A percentile compares a stretch with the other conserved stretches of the same genome.
These are phyloP conservation scores for Rhizopogon rudus DNA, from an alignment of 768 basidiomycete genomes.

Conservation along the genomic window DNA sequence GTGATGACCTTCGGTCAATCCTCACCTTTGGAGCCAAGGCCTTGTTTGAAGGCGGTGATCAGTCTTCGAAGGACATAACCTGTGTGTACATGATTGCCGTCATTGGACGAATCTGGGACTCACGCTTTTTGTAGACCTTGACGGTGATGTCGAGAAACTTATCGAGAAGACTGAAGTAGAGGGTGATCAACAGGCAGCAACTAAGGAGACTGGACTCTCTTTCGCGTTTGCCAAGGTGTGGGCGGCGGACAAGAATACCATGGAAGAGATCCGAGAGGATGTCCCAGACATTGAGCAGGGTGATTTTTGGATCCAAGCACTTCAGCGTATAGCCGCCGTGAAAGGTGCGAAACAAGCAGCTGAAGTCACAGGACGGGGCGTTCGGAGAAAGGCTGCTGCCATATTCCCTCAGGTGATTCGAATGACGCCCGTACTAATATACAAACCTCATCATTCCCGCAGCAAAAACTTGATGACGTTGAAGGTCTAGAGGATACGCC, in stretches of 20 bases:
- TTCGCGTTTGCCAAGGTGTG: conserved; percentile 93
- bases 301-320: conserved; percentile 80
- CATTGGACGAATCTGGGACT: not conserved
- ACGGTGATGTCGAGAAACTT: conserved; percentile 78
- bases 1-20: conserved; percentile 84
- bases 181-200: conserved; percentile 46
- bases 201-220: conserved; percentile 47
- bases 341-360: conserved; percentile 38
- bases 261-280: conserved; percentile 64
- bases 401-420: conserved; percentile 33
- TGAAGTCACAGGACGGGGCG: conserved; percentile 67
- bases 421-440: not conserved
- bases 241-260: conserved; percentile 69
- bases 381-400: conserved; percentile 63
- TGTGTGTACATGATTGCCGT: conserved; percentile 39
- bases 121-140: conserved; percentile 48
- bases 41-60: conserved; percentile 66
- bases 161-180: conserved; percentile 83
- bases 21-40: conserved; percentile 86
- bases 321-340: conserved; percentile 43
- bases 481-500: conserved; percentile 34
- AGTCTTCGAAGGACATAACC: conserved; percentile 55
- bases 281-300: conserved; percentile 41
- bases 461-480: conserved; percentile 28
- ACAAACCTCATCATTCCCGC: conserved; percentile 2